Evolutionary conservation across 768 basidiomycete species (phyloP).

Genomic region (Piloderma croceum): DNA sequence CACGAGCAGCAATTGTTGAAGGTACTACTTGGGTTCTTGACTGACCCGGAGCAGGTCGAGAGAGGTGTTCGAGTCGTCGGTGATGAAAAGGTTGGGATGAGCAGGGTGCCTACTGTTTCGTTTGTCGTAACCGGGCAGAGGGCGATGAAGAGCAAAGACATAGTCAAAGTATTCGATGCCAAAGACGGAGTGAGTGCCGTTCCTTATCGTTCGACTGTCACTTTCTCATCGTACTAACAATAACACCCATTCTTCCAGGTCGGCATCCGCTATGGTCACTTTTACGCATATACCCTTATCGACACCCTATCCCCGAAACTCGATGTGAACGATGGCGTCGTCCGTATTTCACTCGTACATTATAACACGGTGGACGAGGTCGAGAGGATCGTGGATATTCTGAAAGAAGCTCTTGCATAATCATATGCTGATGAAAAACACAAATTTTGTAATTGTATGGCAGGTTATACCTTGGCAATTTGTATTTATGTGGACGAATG

Average conservation of each 20-base stretch:
- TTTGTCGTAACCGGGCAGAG: conserved; percentile 63
- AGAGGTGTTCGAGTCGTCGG: conserved; percentile 69
- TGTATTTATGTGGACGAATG: no score
- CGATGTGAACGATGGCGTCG: conserved; percentile 59
- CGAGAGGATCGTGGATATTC: conserved; percentile 46
- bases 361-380: conserved; percentile 77
- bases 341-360: conserved; percentile 72
- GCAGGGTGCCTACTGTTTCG: conserved; percentile 61
- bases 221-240: neutral
- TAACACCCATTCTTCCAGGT: conserved; percentile 44
- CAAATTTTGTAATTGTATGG: no score
- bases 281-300: conserved; percentile 67
- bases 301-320: conserved; percentile 48
- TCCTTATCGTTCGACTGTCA: no score
- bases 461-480: no score
- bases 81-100: conserved; percentile 36
- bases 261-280: conserved; percentile 75
- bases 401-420: conserved; percentile 49
- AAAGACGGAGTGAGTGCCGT: conserved; percentile 49
- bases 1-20: conserved; percentile 59
- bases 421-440: no score
- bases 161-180: conserved; percentile 61
- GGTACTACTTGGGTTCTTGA: conserved; percentile 52
- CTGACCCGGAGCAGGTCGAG: conserved; percentile 39
- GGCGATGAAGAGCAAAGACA: conserved; percentile 51